Evolutionary conservation across 495 filamentous ascomycete genomes (phyloP).

Genomic region (Penicillium atrosanguineum): DNA sequence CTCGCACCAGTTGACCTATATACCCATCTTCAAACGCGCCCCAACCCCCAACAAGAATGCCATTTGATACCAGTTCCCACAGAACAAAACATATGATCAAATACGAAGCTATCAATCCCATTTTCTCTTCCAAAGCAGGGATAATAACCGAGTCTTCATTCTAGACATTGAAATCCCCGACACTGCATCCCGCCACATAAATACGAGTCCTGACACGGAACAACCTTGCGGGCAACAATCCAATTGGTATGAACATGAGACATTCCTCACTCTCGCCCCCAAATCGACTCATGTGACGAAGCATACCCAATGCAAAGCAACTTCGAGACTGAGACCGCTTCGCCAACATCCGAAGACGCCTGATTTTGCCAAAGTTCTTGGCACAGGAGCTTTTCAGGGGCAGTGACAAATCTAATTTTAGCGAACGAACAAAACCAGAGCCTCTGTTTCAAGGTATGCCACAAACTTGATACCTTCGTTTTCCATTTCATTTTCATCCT

Average conservation of each 20-base stretch:
- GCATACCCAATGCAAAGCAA: neutral
- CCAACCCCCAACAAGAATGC: neutral
- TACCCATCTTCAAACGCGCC: neutral
- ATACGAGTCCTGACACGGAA: constrained; percentile 2
- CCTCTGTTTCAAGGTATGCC: neutral
- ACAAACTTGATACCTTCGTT: neutral
- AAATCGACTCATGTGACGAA: too few species aligned
- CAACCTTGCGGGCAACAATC: neutral
- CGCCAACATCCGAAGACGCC: too few species aligned
- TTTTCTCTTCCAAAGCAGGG: neutral
- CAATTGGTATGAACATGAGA: constrained; percentile 6
- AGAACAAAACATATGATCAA: constrained; percentile 17
- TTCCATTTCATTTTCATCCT: neutral
- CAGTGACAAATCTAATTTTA: neutral
- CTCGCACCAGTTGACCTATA: neutral
- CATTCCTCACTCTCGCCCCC: neutral
- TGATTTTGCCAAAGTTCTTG: neutral
- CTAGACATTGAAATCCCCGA: neutral
- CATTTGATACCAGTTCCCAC: neutral
- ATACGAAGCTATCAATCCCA: constrained; percentile 15
- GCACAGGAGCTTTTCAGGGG: neutral
- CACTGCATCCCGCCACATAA: constrained; percentile 1
- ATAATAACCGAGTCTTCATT: neutral
- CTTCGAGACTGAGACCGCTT: neutral
- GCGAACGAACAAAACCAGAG: neutral